phyloP scores from a whole-genome alignment of 805 yeast genomes.

The Jamesozyma hellenica region DNA sequence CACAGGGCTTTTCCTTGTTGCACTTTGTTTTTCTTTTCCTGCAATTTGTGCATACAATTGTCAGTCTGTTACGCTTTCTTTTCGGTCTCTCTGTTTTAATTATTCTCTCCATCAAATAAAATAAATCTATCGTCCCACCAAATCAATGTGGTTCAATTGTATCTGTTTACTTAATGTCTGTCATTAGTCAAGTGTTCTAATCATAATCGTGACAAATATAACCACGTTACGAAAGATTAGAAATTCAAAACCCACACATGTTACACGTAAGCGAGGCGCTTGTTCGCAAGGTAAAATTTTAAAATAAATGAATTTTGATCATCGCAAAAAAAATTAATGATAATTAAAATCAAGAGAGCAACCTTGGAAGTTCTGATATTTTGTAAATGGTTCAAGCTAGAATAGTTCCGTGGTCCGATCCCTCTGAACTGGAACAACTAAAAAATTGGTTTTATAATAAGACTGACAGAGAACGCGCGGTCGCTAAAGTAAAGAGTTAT shows the following conservation, averaged over 20 bases:
- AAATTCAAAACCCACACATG: no score
- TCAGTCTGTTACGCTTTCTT: slow-evolving; percentile 18
- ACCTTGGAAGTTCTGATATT: no score
- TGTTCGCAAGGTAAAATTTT: no score
- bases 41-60: slow-evolving; percentile 28
- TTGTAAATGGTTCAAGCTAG: slow-evolving; percentile 22
- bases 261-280: no score
- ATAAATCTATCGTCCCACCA: background rate
- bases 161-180: no score
- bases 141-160: no score
- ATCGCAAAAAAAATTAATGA: no score
- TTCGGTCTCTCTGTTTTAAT: background rate
- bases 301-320: no score
- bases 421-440: slow-evolving; percentile 37
- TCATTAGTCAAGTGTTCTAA: no score
- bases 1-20: slow-evolving; percentile 22
- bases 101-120: background rate
- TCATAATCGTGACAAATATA: no score
- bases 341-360: no score
- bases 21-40: slow-evolving; percentile 26
- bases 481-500: slow-evolving; percentile 44
- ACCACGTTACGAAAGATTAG: no score
- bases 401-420: slow-evolving; percentile 31
- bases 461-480: slow-evolving; percentile 34
- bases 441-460: slow-evolving; percentile 43